Percentiles rank a stretch among this genome's conserved stretches.
phyloP scores from a whole-genome alignment of 371 early-diverging fungal genomes.

The Batrachochytrium dendrobatidis region DNA sequence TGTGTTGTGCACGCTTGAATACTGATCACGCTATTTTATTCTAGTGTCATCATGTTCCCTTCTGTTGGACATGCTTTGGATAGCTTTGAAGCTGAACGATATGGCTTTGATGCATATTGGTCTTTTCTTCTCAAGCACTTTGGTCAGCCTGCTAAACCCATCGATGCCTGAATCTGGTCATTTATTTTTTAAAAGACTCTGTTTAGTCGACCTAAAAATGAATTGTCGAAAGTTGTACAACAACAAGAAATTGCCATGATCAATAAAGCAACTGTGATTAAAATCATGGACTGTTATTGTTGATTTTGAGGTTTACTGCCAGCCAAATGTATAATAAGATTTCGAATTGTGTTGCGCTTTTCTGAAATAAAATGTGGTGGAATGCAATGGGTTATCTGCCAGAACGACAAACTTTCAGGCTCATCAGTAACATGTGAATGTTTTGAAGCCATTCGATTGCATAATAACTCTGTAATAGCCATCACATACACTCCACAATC shows the following conservation, averaged over 20 bases:
- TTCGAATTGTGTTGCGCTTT: slow-evolving; percentile 6
- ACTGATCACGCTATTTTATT: not conserved
- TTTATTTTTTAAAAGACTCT: too few species aligned
- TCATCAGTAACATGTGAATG: slow-evolving; percentile 3
- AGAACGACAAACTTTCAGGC: slow-evolving; percentile 19
- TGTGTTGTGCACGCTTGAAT: not conserved
- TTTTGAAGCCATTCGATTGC: not conserved
- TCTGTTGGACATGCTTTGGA: slow-evolving; percentile 59
- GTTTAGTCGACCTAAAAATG: too few species aligned
- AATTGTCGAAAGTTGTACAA: too few species aligned
- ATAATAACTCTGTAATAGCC: slow-evolving; percentile 18
- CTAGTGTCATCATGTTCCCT: slow-evolving; percentile 37
- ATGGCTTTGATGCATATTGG: slow-evolving; percentile 24
- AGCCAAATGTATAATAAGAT: not conserved
- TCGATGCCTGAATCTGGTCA: not conserved
- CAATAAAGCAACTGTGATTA: too few species aligned
- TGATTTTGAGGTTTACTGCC: not conserved
- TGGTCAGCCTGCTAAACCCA: not conserved
- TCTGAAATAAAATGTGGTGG: slow-evolving; percentile 7
- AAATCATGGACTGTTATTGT: slow-evolving; percentile 1
- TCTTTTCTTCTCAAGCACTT: slow-evolving; percentile 15
- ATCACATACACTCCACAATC: slow-evolving; percentile 29
- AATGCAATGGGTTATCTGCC: slow-evolving; percentile 14
- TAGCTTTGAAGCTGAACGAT: slow-evolving; percentile 54
- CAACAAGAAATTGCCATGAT: too few species aligned